phyloP scores from a whole-genome alignment of 495 filamentous ascomycete species.

The Friedmanniomyces endolithicus region DNA sequence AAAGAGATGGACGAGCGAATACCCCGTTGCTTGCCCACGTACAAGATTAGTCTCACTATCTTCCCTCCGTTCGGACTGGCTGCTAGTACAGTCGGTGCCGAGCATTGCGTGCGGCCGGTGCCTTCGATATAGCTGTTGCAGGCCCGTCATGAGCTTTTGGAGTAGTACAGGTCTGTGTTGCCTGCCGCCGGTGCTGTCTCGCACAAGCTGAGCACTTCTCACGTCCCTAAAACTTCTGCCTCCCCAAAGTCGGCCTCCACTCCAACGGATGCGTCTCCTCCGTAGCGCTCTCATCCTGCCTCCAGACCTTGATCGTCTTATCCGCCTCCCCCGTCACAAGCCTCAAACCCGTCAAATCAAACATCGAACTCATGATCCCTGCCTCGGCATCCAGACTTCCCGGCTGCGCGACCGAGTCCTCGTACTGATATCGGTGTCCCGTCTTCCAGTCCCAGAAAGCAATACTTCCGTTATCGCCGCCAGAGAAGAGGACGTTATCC shows the following conservation, averaged over 20 bases:
- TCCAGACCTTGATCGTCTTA: constrained; percentile 98
- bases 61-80: too few species aligned
- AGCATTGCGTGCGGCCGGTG: too few species aligned
- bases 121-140: too few species aligned
- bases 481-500: constrained; percentile 88
- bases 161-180: too few species aligned
- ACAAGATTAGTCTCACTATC: too few species aligned
- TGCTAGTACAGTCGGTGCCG: too few species aligned
- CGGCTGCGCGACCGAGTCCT: constrained; percentile 86
- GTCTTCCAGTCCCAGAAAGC: constrained; percentile 99
- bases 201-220: too few species aligned
- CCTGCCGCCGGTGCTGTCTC: too few species aligned
- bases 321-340: constrained; percentile 91
- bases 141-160: too few species aligned
- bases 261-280: constrained; percentile 82
- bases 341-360: constrained; percentile 76
- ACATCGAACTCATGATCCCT: constrained; percentile 84
- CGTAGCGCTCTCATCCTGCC: constrained; percentile 76
- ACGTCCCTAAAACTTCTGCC: constrained; percentile 49
- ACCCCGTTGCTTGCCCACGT: too few species aligned
- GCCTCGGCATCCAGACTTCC: constrained; percentile 88
- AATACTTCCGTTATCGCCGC: constrained; percentile 92
- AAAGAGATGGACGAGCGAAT: too few species aligned
- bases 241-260: constrained; percentile 76
- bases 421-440: constrained; percentile 73